Percentiles rank a stretch among this genome's conserved stretches.
These are phyloP conservation scores for Passiflora organensis DNA, from an alignment of 345 rosid species.

Conservation along the genomic window DNA sequence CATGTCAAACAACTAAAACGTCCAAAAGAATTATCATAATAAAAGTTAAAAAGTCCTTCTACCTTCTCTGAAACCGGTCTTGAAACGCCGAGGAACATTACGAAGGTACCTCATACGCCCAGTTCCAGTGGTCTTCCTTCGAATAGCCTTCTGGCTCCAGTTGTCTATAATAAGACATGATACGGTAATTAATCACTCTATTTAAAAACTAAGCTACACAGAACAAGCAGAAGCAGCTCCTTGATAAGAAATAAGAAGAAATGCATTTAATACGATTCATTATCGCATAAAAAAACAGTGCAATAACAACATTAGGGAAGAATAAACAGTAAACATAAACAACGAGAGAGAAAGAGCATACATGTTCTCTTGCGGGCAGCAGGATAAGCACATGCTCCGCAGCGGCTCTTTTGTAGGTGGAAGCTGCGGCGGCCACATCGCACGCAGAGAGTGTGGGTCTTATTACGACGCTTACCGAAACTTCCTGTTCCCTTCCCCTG, in stretches of 20 bases:
- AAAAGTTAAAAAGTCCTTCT: neutral
- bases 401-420: slow-evolving; percentile 98
- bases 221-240: neutral
- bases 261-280: too few relatives aligned
- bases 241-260: too few relatives aligned
- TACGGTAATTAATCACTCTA: neutral
- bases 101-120: slow-evolving; percentile 92
- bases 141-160: slow-evolving; percentile 95
- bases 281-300: neutral
- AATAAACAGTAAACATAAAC: neutral
- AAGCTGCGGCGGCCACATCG: slow-evolving; percentile 98
- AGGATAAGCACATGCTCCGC: slow-evolving; percentile 86
- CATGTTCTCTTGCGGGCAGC: slow-evolving; percentile 99
- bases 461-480: slow-evolving; percentile 97
- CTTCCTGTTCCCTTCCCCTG: slow-evolving; percentile 99
- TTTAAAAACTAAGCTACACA: neutral
- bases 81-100: slow-evolving; percentile 77
- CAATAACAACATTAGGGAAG: neutral
- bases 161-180: slow-evolving; percentile 45
- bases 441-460: slow-evolving; percentile 95
- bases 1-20: too few relatives aligned
- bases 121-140: slow-evolving; percentile 95
- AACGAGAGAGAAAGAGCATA: slow-evolving; percentile 22
- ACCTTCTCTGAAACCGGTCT: slow-evolving; percentile 92
- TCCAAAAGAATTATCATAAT: neutral